Conservation (phyloP, 768 basidiomycete genomes). For the Dendrothele bispora region DNA sequence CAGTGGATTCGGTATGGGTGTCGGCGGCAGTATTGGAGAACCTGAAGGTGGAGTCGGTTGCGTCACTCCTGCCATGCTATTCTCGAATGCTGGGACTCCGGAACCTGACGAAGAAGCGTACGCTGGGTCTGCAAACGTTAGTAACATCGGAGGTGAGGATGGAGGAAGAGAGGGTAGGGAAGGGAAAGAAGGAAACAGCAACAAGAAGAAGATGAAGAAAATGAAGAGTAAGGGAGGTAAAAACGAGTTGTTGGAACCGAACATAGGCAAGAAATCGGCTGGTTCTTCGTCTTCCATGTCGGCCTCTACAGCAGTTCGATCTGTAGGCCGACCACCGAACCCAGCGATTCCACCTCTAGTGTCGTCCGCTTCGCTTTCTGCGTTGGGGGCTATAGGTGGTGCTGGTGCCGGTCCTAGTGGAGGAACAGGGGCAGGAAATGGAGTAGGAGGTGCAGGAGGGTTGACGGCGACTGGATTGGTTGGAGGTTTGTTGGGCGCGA, state of each 20-base stretch:
- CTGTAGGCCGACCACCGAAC: too few relatives aligned
- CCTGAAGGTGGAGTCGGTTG: conserved; percentile 41
- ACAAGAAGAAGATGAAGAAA: conserved; percentile 1
- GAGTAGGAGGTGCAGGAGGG: too few relatives aligned
- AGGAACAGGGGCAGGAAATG: too few relatives aligned
- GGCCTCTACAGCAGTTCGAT: too few relatives aligned
- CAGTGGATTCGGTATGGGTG: too few relatives aligned
- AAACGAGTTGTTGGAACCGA: too few relatives aligned
- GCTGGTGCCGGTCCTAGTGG: too few relatives aligned
- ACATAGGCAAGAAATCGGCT: too few relatives aligned
- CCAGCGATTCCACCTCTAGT: background rate
- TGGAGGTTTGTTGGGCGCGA: conserved; percentile 39
- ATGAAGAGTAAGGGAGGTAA: too few relatives aligned
- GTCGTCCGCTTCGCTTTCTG: background rate
- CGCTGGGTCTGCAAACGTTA: conserved; percentile 7
- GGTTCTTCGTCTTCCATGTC: too few relatives aligned
- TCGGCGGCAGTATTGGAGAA: too few relatives aligned
- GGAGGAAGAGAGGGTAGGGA: background rate
- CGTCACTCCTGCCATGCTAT: conserved; percentile 67
- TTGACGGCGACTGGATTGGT: conserved; percentile 17
- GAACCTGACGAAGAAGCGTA: conserved; percentile 13
- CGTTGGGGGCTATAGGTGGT: background rate
- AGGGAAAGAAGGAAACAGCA: background rate
- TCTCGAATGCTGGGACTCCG: conserved; percentile 46
- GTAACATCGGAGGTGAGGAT: conserved; percentile 2